A percentile compares a stretch with the other conserved stretches of the same genome.
Evolutionary conservation across 352 stramenopile species (phyloP).

Genomic region (Elongisporangium senticosum): DNA sequence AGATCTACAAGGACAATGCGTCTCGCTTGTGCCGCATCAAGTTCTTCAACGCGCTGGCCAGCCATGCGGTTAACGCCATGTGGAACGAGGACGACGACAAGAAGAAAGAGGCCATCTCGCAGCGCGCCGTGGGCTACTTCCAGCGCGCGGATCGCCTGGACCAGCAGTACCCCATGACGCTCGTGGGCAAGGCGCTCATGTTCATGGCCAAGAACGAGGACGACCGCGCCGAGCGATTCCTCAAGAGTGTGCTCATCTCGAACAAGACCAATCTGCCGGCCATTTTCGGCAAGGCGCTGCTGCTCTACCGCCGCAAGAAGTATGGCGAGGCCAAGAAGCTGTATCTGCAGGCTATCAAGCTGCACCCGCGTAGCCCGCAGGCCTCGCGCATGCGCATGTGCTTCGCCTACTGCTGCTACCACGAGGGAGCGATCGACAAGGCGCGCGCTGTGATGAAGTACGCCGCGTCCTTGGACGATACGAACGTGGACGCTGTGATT

Average conservation of each 20-base stretch:
- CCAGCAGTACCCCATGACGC: conserved; percentile 86
- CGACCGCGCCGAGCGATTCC: conserved; percentile 86
- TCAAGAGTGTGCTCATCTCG: conserved; percentile 89
- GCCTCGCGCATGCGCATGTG: conserved; percentile 91
- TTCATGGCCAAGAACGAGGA: conserved; percentile 92
- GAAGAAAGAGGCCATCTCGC: conserved; percentile 72
- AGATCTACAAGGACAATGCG: conserved; percentile 86
- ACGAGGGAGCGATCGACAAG: conserved; percentile 89
- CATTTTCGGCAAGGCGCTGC: conserved; percentile 79
- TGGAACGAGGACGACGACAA: conserved; percentile 89
- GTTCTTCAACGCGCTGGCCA: conserved; percentile 84
- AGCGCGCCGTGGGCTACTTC: conserved; percentile 81
- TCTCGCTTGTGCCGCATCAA: conserved; percentile 85
- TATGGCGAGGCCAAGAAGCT: conserved; percentile 88
- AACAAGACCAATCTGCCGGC: conserved; percentile 86
- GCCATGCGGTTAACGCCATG: conserved; percentile 84
- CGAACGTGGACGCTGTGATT: conserved; percentile 94
- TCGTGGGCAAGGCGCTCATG: conserved; percentile 90
- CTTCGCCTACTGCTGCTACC: conserved; percentile 96
- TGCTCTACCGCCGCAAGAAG: conserved; percentile 87
- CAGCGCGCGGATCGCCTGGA: conserved; percentile 85
- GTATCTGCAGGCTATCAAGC: conserved; percentile 92
- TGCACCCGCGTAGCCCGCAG: conserved; percentile 89
- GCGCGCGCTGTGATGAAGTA: conserved; percentile 82
- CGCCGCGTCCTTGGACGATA: conserved; percentile 76